Evolutionary conservation across 495 filamentous ascomycete species (phyloP).

Genomic region (Neurospora africana): DNA sequence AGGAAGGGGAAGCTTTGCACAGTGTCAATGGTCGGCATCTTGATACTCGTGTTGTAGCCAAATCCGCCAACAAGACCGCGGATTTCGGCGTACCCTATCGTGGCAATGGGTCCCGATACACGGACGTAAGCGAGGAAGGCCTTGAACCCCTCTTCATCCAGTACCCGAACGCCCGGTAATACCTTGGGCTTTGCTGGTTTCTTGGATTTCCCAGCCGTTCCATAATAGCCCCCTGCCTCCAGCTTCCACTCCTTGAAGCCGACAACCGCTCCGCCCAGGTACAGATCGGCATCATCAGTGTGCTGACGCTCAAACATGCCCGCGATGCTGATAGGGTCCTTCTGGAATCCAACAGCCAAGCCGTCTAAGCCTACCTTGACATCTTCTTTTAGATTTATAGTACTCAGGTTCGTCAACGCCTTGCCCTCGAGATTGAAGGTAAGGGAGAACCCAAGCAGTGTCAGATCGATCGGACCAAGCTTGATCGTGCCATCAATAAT

Average conservation of each 20-base stretch:
- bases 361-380: constrained; percentile 25
- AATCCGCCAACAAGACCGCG: constrained; percentile 30
- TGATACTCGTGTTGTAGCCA: constrained; percentile 33
- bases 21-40: constrained; percentile 21
- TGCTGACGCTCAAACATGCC: constrained; percentile 27
- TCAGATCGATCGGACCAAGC: constrained; percentile 31
- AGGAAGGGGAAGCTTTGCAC: constrained; percentile 33
- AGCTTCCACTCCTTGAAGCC: constrained; percentile 28
- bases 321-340: constrained; percentile 27
- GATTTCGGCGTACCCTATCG: constrained; percentile 32
- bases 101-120: constrained; percentile 35
- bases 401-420: background rate
- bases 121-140: constrained; percentile 30
- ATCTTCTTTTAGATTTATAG: no score
- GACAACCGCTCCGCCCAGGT: constrained; percentile 29
- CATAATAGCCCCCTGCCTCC: constrained; percentile 30
- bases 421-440: constrained; percentile 7
- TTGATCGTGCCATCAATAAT: constrained; percentile 25
- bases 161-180: background rate
- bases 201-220: background rate
- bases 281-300: constrained; percentile 12
- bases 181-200: background rate
- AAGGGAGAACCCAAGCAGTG: constrained; percentile 26
- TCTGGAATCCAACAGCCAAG: constrained; percentile 24
- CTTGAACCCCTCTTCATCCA: constrained; percentile 12